These are phyloP conservation scores for Podaxis rugospora DNA, from an alignment of 768 basidiomycete species.

Conservation along the genomic window DNA sequence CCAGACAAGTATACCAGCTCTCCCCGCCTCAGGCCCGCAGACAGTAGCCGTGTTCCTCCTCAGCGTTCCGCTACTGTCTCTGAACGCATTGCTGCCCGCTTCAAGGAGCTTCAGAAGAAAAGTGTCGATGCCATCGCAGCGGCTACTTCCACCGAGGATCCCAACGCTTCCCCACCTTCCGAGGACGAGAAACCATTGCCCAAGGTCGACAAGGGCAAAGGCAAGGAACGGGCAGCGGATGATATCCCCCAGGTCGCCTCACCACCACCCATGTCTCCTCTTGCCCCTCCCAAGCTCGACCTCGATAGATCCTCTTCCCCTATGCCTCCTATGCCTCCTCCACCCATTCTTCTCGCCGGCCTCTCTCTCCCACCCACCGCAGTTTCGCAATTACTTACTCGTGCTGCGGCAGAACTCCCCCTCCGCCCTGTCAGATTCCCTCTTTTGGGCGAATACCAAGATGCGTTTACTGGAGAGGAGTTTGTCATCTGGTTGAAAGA, in stretches of 20 bases:
- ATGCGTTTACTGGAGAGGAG: slow-evolving; percentile 87
- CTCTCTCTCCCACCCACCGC: slow-evolving; percentile 60
- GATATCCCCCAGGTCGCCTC: slow-evolving; percentile 36
- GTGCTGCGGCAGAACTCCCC: slow-evolving; percentile 69
- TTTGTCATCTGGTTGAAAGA: slow-evolving; percentile 80
- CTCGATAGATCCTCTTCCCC: slow-evolving; percentile 25
- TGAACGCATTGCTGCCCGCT: slow-evolving; percentile 79
- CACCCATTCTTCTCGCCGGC: slow-evolving; percentile 73
- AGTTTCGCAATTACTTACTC: slow-evolving; percentile 64
- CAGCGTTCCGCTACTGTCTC: slow-evolving; percentile 75
- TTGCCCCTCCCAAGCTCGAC: slow-evolving; percentile 43
- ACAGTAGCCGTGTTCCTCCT: slow-evolving; percentile 40
- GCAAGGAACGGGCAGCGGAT: slow-evolving; percentile 52
- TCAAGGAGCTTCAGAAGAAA: slow-evolving; percentile 73
- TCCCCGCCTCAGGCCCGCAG: slow-evolving; percentile 58
- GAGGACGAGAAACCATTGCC: slow-evolving; percentile 34
- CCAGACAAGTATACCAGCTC: slow-evolving; percentile 80
- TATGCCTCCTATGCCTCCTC: slow-evolving; percentile 25
- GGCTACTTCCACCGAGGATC: slow-evolving; percentile 26
- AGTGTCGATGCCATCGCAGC: slow-evolving; percentile 33
- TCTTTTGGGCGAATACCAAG: slow-evolving; percentile 77
- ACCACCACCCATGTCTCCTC: slow-evolving; percentile 63
- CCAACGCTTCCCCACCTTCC: slow-evolving; percentile 24
- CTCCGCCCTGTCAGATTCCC: slow-evolving; percentile 72
- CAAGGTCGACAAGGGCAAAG: slow-evolving; percentile 84